Conservation (phyloP, 495 filamentous ascomycete species). For the Podospora appendiculata region DNA sequence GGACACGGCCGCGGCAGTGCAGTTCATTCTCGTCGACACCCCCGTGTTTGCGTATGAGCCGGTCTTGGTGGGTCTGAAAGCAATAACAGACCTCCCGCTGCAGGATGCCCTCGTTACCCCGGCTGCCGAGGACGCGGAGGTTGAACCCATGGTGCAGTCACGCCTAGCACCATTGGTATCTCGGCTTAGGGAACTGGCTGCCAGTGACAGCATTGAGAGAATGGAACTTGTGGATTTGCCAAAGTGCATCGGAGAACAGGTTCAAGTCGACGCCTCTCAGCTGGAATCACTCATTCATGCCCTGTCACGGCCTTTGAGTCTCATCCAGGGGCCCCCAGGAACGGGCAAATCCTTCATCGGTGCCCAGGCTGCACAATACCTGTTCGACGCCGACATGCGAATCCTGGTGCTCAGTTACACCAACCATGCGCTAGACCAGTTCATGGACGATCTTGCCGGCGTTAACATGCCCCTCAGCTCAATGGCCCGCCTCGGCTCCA, state of each 20-base stretch:
- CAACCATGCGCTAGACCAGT: conserved; percentile 75
- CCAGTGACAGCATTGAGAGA: background rate
- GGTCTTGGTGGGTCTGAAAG: conserved; percentile 53
- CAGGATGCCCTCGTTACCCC: conserved; percentile 39
- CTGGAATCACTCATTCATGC: conserved; percentile 47
- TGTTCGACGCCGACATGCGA: conserved; percentile 43
- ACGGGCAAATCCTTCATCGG: conserved; percentile 80
- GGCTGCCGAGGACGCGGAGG: background rate
- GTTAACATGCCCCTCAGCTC: conserved; percentile 45
- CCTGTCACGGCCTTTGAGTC: conserved; percentile 46
- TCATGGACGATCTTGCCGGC: conserved; percentile 58
- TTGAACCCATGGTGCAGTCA: background rate
- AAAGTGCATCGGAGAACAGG: conserved; percentile 1
- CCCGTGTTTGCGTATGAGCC: conserved; percentile 69
- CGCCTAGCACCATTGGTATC: background rate
- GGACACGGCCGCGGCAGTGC: conserved; percentile 30
- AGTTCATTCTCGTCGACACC: conserved; percentile 53
- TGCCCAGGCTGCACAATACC: conserved; percentile 51
- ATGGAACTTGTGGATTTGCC: background rate
- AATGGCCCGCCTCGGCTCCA: conserved; percentile 61
- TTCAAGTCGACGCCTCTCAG: conserved; percentile 54
- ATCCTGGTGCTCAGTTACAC: conserved; percentile 57
- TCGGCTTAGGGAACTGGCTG: background rate
- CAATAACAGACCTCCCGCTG: conserved; percentile 45
- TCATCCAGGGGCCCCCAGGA: conserved; percentile 73